These are phyloP conservation scores for Lizanozyma gosingica DNA, from an alignment of 1,139 yeast genomes.

Conservation along the genomic window DNA sequence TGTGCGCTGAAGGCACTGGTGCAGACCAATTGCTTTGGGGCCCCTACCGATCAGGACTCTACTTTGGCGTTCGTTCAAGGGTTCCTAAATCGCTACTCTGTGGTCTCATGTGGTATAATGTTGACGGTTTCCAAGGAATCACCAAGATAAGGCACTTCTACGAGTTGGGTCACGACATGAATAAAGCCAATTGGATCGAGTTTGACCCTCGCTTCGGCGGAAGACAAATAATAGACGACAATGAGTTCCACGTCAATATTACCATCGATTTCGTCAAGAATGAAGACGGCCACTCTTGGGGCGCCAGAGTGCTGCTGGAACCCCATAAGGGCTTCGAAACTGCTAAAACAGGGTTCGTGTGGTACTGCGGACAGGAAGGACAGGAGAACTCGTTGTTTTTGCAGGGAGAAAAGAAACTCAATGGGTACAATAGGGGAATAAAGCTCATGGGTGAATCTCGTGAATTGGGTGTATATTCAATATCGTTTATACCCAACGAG, in stretches of 20 bases:
- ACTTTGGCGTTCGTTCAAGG: slow-evolving; percentile 79
- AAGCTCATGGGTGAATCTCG: slow-evolving; percentile 41
- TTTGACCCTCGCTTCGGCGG: slow-evolving; percentile 92
- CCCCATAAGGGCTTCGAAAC: slow-evolving; percentile 45
- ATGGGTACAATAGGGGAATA: slow-evolving; percentile 18
- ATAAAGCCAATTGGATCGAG: slow-evolving; percentile 74
- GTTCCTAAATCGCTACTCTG: slow-evolving; percentile 67
- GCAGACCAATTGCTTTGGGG: slow-evolving; percentile 55
- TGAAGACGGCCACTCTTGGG: slow-evolving; percentile 71
- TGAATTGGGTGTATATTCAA: slow-evolving; percentile 46
- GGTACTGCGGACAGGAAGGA: slow-evolving; percentile 72
- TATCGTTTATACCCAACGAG: slow-evolving; percentile 33
- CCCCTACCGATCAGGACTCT: slow-evolving; percentile 81
- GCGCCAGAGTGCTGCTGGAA: slow-evolving; percentile 52
- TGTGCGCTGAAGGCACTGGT: neutral
- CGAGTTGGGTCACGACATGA: slow-evolving; percentile 65
- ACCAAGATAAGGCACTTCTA: slow-evolving; percentile 66
- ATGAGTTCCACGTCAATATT: slow-evolving; percentile 52
- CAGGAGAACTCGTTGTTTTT: slow-evolving; percentile 23
- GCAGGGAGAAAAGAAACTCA: slow-evolving; percentile 11
- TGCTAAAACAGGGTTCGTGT: slow-evolving; percentile 55
- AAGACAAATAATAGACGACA: slow-evolving; percentile 62
- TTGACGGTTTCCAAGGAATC: slow-evolving; percentile 51
- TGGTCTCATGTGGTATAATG: slow-evolving; percentile 87
- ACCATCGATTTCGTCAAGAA: slow-evolving; percentile 72